These are phyloP conservation scores for Silene conica DNA, from an alignment of 148 eudicot genomes.

Conservation along the genomic window DNA sequence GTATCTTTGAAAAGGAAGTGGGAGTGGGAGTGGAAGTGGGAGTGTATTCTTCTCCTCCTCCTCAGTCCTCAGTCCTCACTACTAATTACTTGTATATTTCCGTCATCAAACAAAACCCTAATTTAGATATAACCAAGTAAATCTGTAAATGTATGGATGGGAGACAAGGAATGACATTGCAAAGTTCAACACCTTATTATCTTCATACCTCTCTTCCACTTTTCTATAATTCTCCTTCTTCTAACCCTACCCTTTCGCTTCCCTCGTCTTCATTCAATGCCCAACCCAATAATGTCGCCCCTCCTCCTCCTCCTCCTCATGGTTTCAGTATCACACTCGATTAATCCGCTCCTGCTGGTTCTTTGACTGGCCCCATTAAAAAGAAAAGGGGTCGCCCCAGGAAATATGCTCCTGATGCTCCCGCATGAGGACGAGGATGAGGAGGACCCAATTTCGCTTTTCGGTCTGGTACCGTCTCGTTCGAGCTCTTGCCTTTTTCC, in stretches of 20 bases:
- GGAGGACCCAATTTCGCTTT: slow-evolving; percentile 36
- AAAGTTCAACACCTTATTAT: slow-evolving; percentile 42
- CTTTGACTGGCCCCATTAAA: slow-evolving; percentile 50
- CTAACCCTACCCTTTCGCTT: slow-evolving; percentile 36
- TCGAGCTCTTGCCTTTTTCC: slow-evolving; percentile 62
- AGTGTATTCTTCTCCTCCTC: no score
- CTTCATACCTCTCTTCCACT: slow-evolving; percentile 29
- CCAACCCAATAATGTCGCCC: slow-evolving; percentile 34
- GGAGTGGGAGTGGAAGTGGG: no score
- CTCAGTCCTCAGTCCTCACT: no score
- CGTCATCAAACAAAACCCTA: slow-evolving; percentile 19
- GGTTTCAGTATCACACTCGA: slow-evolving; percentile 38
- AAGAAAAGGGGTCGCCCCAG: slow-evolving; percentile 99
- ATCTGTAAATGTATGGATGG: slow-evolving; percentile 60
- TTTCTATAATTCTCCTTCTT: slow-evolving; percentile 32
- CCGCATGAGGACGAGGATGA: no score
- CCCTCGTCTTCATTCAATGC: slow-evolving; percentile 37
- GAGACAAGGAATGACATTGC: slow-evolving; percentile 52
- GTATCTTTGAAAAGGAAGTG: no score
- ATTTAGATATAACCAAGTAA: no score
- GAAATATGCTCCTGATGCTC: slow-evolving; percentile 82
- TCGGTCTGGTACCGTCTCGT: slow-evolving; percentile 25
- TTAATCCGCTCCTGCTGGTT: slow-evolving; percentile 31
- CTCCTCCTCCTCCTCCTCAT: no score
- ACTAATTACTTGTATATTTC: no score